Percentiles rank a stretch among this genome's conserved stretches.
Evolutionary conservation across 208 protist genomes (phyloP).

Genomic region (Acanthamoeba culbertsoni): DNA sequence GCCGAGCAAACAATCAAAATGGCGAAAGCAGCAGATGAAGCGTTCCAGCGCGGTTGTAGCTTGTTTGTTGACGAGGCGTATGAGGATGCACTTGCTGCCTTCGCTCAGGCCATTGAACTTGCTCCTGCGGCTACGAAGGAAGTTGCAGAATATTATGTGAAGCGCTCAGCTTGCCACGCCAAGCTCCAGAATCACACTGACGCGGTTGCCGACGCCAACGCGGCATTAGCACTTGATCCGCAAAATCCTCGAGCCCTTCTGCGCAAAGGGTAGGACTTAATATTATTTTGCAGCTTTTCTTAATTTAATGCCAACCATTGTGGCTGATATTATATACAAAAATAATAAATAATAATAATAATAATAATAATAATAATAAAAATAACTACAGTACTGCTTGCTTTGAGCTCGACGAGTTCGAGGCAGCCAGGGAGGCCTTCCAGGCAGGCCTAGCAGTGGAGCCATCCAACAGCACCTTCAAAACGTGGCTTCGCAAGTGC

Average conservation of each 20-base stretch:
- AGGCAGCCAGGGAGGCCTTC: slow-evolving; percentile 57
- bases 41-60: slow-evolving; percentile 32
- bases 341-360: slow-evolving; percentile 14
- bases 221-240: not conserved
- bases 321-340: slow-evolving; percentile 3
- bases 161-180: slow-evolving; percentile 44
- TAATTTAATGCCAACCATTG: not conserved
- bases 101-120: not conserved
- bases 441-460: slow-evolving; percentile 49
- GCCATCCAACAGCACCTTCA: slow-evolving; percentile 13
- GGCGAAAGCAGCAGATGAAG: not conserved
- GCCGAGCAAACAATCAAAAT: not conserved
- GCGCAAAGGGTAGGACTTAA: slow-evolving; percentile 16
- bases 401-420: slow-evolving; percentile 66
- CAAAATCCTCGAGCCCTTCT: slow-evolving; percentile 7
- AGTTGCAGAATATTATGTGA: slow-evolving; percentile 22
- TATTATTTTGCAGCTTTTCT: not conserved
- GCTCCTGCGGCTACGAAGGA: not conserved
- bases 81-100: not conserved
- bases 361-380: not conserved
- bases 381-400: slow-evolving; percentile 2
- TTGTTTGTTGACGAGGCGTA: slow-evolving; percentile 52
- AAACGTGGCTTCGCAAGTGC: slow-evolving; percentile 73
- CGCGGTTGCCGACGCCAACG: slow-evolving; percentile 41
- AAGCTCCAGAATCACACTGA: slow-evolving; percentile 56